Evolutionary conservation across 1,284 basidiomycete genomes (phyloP), one percentile per base, ranked within the genome.

Genomic region (Cryptococcus sp.): DNA sequence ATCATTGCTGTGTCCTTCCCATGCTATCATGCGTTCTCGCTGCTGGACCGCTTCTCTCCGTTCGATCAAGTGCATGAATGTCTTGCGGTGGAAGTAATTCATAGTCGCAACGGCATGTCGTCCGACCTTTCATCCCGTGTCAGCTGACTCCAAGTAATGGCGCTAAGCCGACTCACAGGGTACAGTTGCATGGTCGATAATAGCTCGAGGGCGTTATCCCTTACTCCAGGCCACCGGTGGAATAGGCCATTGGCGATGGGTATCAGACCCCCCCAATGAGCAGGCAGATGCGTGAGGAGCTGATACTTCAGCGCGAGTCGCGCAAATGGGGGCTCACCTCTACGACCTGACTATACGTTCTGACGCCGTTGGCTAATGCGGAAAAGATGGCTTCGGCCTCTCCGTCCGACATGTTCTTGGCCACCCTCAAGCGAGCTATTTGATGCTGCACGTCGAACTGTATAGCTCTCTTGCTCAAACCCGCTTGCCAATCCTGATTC

Each of bases 231-330:
- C 40, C 84, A 84, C 44, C 91, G 89, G 78, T 98, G 94, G 78
- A 97, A 93, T 3, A 98, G 81, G 1, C 91, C 90, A 75, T 94
- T 91, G 22, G 88, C 88, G 25, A 99, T 80, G 13, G 92, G 89
- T 25, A 90, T 80, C 42, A 98, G 80, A 0, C 95, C 95, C 41
- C 92, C 91, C 6, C 84, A 82, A 68, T 93, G 88, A 2, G 88
- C 85, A 6, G 93, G 87, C 38, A 89, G 78, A 57, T 85, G 82
- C 1, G 93, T 85, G 20, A 97, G 80, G 13, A 97, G 81, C 93
- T 96, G 23, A 16, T 27, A 45, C n/a, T 19, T 35, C 22, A 51
- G 17, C 22, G 16, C 16, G 31, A 35, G 50, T 8, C n/a, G 39
- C 38, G 10, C 19, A 16, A 1, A 7, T 19, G 3, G 42, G 38